Evolutionary conservation across 2,329 filamentous ascomycete genomes (phyloP), one percentile per base, ranked within the genome.

Genomic region (Fusarium setosum): DNA sequence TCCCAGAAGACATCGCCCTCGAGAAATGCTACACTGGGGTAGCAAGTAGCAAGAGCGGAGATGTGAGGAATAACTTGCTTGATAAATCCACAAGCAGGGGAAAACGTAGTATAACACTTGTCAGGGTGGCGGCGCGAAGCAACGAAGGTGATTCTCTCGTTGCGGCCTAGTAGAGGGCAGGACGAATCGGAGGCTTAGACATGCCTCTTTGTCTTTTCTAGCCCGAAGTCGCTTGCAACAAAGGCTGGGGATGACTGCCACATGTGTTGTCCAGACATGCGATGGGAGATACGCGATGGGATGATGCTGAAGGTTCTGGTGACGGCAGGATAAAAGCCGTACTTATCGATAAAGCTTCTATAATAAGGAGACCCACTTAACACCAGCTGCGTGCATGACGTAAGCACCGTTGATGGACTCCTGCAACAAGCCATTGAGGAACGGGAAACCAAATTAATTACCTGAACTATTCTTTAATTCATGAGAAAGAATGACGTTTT

Each of bases 51-150:
- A 24, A n/a, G 13, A 56, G 44, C 37, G 20, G 10, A 37, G 26
- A 45, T 13, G n/a, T 32, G 54, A 58, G 59, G 31, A 58, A 35
- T 50, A 18, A 47, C 20, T 50, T 47, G 56, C 56, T 59, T 49
- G 50, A 55, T 35, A 41, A 49, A 49, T 17, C 40, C 38, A 61
- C 67, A 68, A 63, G 52, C 56, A 55, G 56, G 37, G 26, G 58
- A 44, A 26, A 61, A 29, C 17, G 47, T 37, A 31, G 58, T 31
- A 44, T 50, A 71, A 72, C 70, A 72, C 70, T 72, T 71, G 66
- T 72, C 51, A 63, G 61, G 32, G 31, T 34, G 37, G 47, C 17
- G 41, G 51, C 47, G 42, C 34, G 53, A 44, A 54, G 53, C 42
- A 62, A 54, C 20, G 38, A 53, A 50, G 34, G 31, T 38, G 26